Conservation (phyloP, 768 basidiomycete species). For the Leccinum subgranulosum region DNA sequence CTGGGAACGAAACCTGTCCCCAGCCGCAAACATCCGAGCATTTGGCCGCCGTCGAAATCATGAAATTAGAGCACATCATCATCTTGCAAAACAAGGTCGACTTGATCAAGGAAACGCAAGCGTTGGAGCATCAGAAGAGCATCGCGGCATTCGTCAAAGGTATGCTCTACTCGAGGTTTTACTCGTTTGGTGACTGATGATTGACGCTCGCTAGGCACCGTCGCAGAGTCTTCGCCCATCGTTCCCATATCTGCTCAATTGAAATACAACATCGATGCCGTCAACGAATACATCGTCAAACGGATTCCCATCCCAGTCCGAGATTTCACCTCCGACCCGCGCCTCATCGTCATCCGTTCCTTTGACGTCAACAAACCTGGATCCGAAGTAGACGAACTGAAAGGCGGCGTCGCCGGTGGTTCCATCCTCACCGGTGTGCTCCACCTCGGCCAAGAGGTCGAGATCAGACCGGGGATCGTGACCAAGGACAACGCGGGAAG, state of each 20-base stretch:
- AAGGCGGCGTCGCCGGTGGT: conserved; percentile 98
- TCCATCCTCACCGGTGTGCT: conserved; percentile 93
- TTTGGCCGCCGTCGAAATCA: conserved; percentile 97
- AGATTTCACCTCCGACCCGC: conserved; percentile 88
- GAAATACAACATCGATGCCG: conserved; percentile 98
- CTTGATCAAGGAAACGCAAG: conserved; percentile 92
- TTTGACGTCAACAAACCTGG: conserved; percentile 99
- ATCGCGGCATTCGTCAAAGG: conserved; percentile 96
- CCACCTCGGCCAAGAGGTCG: conserved; percentile 87
- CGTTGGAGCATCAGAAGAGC: conserved; percentile 94
- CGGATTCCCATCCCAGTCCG: conserved; percentile 92
- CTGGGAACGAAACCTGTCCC: conserved; percentile 98
- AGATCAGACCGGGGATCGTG: conserved; percentile 96
- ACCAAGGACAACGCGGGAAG: conserved; percentile 90
- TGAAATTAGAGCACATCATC: conserved; percentile 97
- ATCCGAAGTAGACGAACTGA: conserved; percentile 93
- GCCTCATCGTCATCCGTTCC: conserved; percentile 96
- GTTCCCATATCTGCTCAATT: conserved; percentile 98
- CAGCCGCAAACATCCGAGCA: conserved; percentile 99
- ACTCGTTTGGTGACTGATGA: neutral
- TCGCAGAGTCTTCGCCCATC: conserved; percentile 95
- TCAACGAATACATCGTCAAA: conserved; percentile 98
- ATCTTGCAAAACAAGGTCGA: conserved; percentile 99
- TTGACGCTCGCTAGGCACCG: conserved; percentile 63
- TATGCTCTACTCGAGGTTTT: conserved; percentile 27